Evolutionary conservation across 495 filamentous ascomycete species (phyloP).

Genomic region (Aspergillus cavernicola): DNA sequence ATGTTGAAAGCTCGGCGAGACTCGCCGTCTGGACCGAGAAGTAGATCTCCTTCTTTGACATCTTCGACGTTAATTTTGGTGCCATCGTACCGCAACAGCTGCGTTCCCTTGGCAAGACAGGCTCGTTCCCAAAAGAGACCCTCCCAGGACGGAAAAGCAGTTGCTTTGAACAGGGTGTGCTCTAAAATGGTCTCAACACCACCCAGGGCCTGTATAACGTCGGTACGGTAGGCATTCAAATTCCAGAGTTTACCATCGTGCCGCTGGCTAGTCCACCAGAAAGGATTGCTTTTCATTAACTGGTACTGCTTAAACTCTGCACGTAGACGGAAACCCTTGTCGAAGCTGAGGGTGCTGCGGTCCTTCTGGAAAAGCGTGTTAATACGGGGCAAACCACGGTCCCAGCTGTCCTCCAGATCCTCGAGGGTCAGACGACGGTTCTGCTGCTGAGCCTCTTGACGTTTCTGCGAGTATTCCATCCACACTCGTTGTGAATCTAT

Average conservation of each 20-base stretch:
- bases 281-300: conserved; percentile 98
- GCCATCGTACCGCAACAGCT: conserved; percentile 37
- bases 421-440: conserved; percentile 93
- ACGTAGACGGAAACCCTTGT: conserved; percentile 95
- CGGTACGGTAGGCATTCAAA: conserved; percentile 93
- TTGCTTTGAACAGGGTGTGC: conserved; percentile 97
- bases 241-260: conserved; percentile 99
- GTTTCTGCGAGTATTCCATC: conserved; percentile 99
- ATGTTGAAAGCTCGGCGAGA: conserved; percentile 47
- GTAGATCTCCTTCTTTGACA: conserved; percentile 44
- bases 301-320: conserved; percentile 99
- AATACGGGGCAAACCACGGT: conserved; percentile 95
- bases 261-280: conserved; percentile 98
- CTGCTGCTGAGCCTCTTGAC: conserved; percentile 94
- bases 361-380: conserved; percentile 99
- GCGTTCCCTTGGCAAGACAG: conserved; percentile 41
- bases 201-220: conserved; percentile 97
- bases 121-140: conserved; percentile 98
- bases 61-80: conserved; percentile 42
- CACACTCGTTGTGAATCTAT: conserved; percentile 98
- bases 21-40: conserved; percentile 44
- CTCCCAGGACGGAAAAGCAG: conserved; percentile 98
- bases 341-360: conserved; percentile 93
- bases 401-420: conserved; percentile 98
- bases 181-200: conserved; percentile 99